Percentiles rank a stretch among this genome's conserved stretches.
Evolutionary conservation across 495 filamentous ascomycete species (phyloP).

Genomic region (Friedmanniomyces endolithicus): DNA sequence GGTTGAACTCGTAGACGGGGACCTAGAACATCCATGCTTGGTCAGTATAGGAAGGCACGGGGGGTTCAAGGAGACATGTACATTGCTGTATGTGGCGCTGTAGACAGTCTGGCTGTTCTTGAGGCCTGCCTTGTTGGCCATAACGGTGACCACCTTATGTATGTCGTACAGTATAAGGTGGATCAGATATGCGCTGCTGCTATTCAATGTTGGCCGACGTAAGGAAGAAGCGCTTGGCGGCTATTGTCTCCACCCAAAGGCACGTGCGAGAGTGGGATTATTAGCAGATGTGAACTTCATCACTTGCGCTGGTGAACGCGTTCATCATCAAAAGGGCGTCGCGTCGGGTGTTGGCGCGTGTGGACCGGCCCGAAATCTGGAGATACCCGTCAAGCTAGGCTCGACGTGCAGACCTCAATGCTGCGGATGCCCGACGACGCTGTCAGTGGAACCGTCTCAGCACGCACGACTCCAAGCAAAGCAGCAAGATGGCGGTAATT

Average conservation of each 20-base stretch:
- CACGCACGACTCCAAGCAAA: not conserved
- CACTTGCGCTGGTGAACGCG: too few relatives aligned
- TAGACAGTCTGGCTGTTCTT: constrained; percentile 40
- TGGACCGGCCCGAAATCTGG: too few relatives aligned
- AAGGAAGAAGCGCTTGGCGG: too few relatives aligned
- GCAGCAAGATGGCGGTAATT: constrained; percentile 28
- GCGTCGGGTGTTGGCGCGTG: too few relatives aligned
- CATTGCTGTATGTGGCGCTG: constrained; percentile 72
- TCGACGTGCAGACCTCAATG: not conserved
- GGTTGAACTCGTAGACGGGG: constrained; percentile 80
- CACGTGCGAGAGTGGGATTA: too few relatives aligned
- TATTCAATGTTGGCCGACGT: too few relatives aligned
- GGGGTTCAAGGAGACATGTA: not conserved
- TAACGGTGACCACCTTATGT: too few relatives aligned
- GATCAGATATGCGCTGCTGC: too few relatives aligned
- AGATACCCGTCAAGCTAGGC: not conserved
- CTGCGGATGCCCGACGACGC: not conserved
- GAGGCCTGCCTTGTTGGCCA: not conserved
- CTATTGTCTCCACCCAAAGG: too few relatives aligned
- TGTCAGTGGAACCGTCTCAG: not conserved
- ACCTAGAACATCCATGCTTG: constrained; percentile 40
- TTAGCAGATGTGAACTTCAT: too few relatives aligned
- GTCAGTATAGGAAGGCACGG: not conserved
- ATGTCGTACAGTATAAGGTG: not conserved
- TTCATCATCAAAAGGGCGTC: too few relatives aligned